phyloP scores from a whole-genome alignment of 2,329 filamentous ascomycete species.

The Cytospora piceicola region DNA sequence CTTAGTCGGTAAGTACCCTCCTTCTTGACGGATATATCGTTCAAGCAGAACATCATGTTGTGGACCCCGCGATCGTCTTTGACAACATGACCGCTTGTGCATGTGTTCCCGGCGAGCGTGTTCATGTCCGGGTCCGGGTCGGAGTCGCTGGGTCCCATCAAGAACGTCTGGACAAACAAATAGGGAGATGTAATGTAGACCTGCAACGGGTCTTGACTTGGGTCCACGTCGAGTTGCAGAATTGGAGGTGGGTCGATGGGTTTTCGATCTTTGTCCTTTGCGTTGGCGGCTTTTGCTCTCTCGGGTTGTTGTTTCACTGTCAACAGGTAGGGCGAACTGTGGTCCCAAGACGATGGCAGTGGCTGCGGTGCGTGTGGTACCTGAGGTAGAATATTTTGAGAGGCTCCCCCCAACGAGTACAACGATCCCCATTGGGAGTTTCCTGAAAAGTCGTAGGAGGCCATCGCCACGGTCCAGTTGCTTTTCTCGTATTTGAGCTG shows the following conservation, averaged over 20 bases:
- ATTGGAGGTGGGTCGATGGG: constrained; percentile 88
- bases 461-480: constrained; percentile 16
- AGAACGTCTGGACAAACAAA: constrained; percentile 37
- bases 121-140: constrained; percentile 30
- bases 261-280: constrained; percentile 67
- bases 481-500: not conserved
- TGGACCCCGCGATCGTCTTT: constrained; percentile 40
- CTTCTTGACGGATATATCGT: constrained; percentile 78
- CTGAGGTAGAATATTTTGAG: constrained; percentile 24
- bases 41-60: constrained; percentile 32
- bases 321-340: constrained; percentile 27
- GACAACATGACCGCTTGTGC: constrained; percentile 51
- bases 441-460: constrained; percentile 27
- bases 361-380: constrained; percentile 16
- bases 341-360: constrained; percentile 23
- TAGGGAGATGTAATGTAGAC: constrained; percentile 56
- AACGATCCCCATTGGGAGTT: constrained; percentile 23
- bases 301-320: constrained; percentile 31
- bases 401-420: constrained; percentile 24
- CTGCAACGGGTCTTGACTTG: constrained; percentile 50
- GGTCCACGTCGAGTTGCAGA: constrained; percentile 66
- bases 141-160: constrained; percentile 24
- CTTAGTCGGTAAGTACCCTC: constrained; percentile 74
- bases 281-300: constrained; percentile 29
- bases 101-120: constrained; percentile 36